Evolutionary conservation across 169 alveolate species (phyloP).

Genomic region (Condylostoma magnum): DNA sequence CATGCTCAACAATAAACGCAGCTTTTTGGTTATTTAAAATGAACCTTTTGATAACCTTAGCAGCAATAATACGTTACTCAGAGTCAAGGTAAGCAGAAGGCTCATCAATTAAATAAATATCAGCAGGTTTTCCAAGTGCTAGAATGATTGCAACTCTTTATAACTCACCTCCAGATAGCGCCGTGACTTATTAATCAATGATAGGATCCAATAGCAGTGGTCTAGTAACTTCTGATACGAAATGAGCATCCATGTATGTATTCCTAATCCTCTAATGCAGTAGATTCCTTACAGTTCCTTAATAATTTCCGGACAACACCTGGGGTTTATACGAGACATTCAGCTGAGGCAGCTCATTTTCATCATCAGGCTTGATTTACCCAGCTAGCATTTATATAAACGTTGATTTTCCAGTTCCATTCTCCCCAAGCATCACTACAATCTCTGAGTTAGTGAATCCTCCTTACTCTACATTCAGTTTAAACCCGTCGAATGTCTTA

Average conservation of each 20-base stretch:
- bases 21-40: conserved; percentile 96
- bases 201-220: conserved; percentile 94
- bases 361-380: conserved; percentile 89
- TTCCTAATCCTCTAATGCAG: conserved; percentile 90
- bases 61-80: conserved; percentile 98
- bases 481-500: conserved; percentile 52
- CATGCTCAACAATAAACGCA: conserved; percentile 99
- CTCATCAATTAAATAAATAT: conserved; percentile 98
- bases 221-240: conserved; percentile 95
- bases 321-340: conserved; percentile 97
- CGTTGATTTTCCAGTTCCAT: conserved; percentile 99
- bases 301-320: conserved; percentile 96
- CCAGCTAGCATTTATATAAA: conserved; percentile 97
- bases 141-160: conserved; percentile 97
- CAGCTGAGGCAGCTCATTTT: conserved; percentile 88
- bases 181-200: conserved; percentile 94
- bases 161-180: conserved; percentile 98
- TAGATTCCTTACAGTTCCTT: conserved; percentile 96
- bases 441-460: conserved; percentile 94
- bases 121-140: conserved; percentile 98
- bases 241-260: conserved; percentile 89
- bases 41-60: conserved; percentile 96
- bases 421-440: conserved; percentile 97
- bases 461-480: conserved; percentile 88
- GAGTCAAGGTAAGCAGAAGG: conserved; percentile 99